These are phyloP conservation scores for Paramecium sonneborni DNA, from an alignment of 73 alveolate species.

Conservation along the genomic window DNA sequence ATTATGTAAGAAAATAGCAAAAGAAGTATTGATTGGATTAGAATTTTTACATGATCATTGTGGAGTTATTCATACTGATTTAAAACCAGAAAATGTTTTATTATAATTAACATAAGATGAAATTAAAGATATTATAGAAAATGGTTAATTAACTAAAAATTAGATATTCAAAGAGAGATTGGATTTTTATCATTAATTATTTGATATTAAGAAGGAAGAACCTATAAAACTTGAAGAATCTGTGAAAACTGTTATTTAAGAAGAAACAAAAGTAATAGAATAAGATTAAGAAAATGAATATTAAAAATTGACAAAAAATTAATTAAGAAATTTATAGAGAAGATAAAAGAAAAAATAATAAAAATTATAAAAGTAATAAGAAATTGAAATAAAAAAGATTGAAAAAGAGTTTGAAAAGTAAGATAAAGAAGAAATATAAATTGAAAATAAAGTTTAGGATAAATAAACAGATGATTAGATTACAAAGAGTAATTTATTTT, in stretches of 20 bases:
- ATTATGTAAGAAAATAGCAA: constrained; percentile 77
- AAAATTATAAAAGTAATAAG: neutral
- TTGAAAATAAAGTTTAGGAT: too few relatives aligned
- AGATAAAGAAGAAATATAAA: neutral
- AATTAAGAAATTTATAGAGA: neutral
- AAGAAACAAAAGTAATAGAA: too few relatives aligned
- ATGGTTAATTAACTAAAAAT: constrained; percentile 46
- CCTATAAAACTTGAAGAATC: neutral
- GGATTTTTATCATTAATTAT: constrained; percentile 41
- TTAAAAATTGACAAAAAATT: neutral
- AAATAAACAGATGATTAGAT: neutral
- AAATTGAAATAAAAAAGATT: too few relatives aligned
- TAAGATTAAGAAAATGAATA: too few relatives aligned
- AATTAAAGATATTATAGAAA: constrained; percentile 42
- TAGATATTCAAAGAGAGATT: constrained; percentile 49
- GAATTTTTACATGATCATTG: constrained; percentile 74
- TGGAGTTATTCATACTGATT: constrained; percentile 93
- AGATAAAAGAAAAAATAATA: constrained; percentile 3
- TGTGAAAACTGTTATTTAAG: too few relatives aligned
- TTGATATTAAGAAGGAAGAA: constrained; percentile 14
- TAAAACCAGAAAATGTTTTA: constrained; percentile 64
- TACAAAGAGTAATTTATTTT: neutral
- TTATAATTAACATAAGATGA: constrained; percentile 53
- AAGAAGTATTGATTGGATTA: constrained; percentile 80
- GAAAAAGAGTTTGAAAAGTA: too few relatives aligned